These are phyloP conservation scores for Salix dunnii DNA, from an alignment of 345 rosid species.

Conservation along the genomic window DNA sequence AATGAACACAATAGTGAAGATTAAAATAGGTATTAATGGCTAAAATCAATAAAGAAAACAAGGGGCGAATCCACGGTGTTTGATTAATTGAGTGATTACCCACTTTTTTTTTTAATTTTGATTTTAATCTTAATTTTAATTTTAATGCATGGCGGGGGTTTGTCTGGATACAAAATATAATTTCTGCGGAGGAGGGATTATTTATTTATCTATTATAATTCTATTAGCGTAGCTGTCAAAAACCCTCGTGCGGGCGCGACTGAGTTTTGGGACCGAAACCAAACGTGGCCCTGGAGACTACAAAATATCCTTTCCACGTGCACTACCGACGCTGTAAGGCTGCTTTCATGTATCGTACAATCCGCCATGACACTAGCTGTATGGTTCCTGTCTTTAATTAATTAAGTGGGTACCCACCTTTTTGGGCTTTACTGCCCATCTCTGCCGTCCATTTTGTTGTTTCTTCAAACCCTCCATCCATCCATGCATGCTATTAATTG, in stretches of 20 bases:
- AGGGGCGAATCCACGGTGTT: too few species aligned
- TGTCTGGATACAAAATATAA: neutral
- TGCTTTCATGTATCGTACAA: neutral
- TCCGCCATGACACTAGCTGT: neutral
- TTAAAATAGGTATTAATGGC: too few species aligned
- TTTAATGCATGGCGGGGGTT: neutral
- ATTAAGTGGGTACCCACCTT: neutral
- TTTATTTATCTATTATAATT: neutral
- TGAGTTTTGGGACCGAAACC: neutral
- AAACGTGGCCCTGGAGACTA: constrained; percentile 10
- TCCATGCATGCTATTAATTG: too few species aligned
- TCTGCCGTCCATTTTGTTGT: constrained; percentile 7
- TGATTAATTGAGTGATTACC: too few species aligned
- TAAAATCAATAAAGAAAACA: too few species aligned
- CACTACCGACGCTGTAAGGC: neutral
- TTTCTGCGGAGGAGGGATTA: neutral
- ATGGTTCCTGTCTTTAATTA: neutral
- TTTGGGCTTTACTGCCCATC: neutral
- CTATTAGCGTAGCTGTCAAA: neutral
- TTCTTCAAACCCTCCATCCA: too few species aligned
- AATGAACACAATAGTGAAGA: too few species aligned
- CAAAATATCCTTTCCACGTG: neutral
- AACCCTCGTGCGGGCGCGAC: constrained; percentile 21
- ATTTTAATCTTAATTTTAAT: neutral
- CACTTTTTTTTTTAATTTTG: too few species aligned